phyloP scores from a whole-genome alignment of 2,329 filamentous ascomycete genomes.

The Trichoderma endophyticum region DNA sequence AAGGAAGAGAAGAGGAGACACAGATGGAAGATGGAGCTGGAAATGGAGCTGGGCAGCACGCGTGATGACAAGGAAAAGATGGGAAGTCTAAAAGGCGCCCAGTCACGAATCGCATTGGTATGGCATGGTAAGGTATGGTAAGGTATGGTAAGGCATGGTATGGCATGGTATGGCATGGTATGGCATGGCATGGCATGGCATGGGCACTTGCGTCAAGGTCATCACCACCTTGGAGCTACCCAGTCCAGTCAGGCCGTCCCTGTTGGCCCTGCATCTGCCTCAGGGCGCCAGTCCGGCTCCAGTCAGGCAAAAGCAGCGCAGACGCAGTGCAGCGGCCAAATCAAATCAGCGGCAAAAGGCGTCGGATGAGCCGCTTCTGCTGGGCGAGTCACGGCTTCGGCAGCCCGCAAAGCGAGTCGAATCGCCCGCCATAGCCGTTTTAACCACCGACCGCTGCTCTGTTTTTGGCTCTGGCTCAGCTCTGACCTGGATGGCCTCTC shows the following conservation, averaged over 20 bases:
- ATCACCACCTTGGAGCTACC: background rate
- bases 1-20: background rate
- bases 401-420: background rate
- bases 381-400: background rate
- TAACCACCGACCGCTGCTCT: background rate
- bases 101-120: background rate
- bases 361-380: constrained; percentile 15
- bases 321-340: background rate
- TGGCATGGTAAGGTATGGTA: background rate
- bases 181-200: background rate
- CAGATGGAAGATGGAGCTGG: background rate
- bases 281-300: constrained; percentile 1
- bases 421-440: background rate
- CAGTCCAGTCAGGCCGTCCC: background rate
- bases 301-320: background rate
- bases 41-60: constrained; percentile 1
- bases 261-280: background rate
- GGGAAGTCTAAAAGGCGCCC: background rate
- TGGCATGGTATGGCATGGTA: background rate
- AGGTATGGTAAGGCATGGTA: background rate
- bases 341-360: constrained; percentile 1
- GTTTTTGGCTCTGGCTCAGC: too few species aligned
- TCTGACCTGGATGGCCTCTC: background rate
- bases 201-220: constrained; percentile 8
- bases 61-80: background rate